These are phyloP conservation scores for Ophiostoma quercus DNA, from an alignment of 2,329 filamentous ascomycete species.

Conservation along the genomic window DNA sequence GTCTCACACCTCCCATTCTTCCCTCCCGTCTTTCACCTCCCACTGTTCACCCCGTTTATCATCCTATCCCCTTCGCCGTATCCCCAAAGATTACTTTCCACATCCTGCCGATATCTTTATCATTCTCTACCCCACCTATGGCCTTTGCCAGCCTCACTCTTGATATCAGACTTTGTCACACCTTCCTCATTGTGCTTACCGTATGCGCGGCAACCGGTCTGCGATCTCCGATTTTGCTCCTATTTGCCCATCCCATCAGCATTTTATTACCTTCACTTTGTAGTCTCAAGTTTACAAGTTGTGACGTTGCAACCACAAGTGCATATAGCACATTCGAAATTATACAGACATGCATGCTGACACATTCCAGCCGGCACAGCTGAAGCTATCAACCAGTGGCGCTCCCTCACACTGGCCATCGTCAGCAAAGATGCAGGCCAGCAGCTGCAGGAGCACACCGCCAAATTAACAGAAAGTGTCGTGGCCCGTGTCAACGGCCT, in stretches of 20 bases:
- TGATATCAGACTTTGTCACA: background rate
- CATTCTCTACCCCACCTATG: background rate
- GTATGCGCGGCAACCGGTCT: background rate
- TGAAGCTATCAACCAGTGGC: conserved; percentile 57
- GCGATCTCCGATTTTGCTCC: background rate
- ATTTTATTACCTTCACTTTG: background rate
- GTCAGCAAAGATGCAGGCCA: conserved; percentile 49
- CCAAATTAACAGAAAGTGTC: conserved; percentile 40
- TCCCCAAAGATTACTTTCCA: background rate
- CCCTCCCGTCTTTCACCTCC: background rate
- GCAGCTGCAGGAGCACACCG: conserved; percentile 45
- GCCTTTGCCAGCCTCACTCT: background rate
- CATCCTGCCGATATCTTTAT: background rate
- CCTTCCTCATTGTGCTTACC: background rate
- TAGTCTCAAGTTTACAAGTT: background rate
- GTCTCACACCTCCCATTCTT: background rate
- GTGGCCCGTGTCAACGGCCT: conserved; percentile 46
- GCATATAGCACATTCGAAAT: background rate
- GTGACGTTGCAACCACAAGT: background rate
- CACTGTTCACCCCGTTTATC: background rate
- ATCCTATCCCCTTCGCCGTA: too few relatives aligned
- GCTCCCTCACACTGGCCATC: conserved; percentile 57
- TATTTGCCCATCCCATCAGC: background rate
- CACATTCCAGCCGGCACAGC: conserved; percentile 23
- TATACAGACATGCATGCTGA: background rate